Evolutionary conservation across 768 basidiomycete species (phyloP), one percentile per base, ranked within the genome.

Genomic region (Leccinum truebloodii): DNA sequence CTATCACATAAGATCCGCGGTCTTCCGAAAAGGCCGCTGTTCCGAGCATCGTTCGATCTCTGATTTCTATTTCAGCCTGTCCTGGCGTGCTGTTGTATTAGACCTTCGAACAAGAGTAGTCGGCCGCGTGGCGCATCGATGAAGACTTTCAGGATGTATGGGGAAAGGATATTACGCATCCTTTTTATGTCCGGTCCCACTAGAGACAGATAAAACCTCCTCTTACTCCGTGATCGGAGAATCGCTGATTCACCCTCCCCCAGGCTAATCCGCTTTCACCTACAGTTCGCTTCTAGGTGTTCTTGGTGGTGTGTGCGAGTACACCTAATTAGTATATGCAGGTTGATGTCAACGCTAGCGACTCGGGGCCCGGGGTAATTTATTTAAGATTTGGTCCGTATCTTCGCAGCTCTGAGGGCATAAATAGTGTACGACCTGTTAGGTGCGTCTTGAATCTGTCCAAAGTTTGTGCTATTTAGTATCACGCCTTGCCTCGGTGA

Each of bases 1-100:
- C 32, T 94, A 48, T 87, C 90, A 1, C 93, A 92, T 79, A 89
- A 86, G 71, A 77, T 89, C 24, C 83, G 90, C 24, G 89, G 86
- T 64, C 77, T 91, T 34, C 63, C 80, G 1, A 89, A 88, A 66
- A 90, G 92, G 69, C 77, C 81, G 0, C 77, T 84, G 0, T 92
- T 92, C 72, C 92, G 89, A 89, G 77, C 79, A 8, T 84, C 86
- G 1, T 90, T 92, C 65, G 90, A 90, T 18, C 71, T 88, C 24
- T 91, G 88, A 88, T 89, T 90, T 73, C 66, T 77, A 14, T 92
- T 84, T 58, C 65, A 74, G 50, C 87, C 86, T 6, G 81, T 88
- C 4, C 73, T 86, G 16, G 68, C 68, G 13, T 73, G 32, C 28
- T 6, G 8, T 8, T 39, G 41, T 9, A 20, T 39, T 52, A 18